Conservation (phyloP, 2,329 filamentous ascomycete genomes). For the Cercospora brassicicola region DNA sequence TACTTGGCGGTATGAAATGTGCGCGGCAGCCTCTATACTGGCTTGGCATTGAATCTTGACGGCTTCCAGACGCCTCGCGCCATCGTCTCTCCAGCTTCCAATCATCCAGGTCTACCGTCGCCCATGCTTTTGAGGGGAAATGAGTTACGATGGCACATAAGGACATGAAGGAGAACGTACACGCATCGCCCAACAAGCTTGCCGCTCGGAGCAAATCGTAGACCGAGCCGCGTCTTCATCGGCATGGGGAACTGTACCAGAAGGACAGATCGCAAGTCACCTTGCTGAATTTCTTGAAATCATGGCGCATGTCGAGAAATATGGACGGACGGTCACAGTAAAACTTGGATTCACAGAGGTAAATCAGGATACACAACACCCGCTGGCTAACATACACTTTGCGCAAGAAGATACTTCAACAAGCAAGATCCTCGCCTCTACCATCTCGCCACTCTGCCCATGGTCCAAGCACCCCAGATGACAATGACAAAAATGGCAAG, state of each 20-base stretch:
- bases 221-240: neutral
- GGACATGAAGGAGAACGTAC: accelerated
- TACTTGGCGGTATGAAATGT: neutral
- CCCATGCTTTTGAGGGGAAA: neutral
- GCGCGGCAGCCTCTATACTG: neutral
- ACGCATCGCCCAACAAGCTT: neutral
- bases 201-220: neutral
- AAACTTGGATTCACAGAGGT: neutral
- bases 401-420: neutral
- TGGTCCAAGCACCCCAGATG: neutral
- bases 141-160: accelerated
- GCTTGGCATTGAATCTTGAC: neutral
- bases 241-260: too few species aligned
- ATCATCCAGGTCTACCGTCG: neutral
- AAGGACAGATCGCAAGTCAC: too few species aligned
- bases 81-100: neutral
- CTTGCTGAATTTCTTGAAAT: too few species aligned
- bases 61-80: neutral
- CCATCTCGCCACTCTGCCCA: neutral
- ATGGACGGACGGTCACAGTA: too few species aligned
- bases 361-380: neutral
- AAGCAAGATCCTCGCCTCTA: neutral
- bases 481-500: neutral
- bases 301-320: too few species aligned
- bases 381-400: neutral